Conservation (phyloP, 306 rosid species). For the Vicia faba region DNA sequence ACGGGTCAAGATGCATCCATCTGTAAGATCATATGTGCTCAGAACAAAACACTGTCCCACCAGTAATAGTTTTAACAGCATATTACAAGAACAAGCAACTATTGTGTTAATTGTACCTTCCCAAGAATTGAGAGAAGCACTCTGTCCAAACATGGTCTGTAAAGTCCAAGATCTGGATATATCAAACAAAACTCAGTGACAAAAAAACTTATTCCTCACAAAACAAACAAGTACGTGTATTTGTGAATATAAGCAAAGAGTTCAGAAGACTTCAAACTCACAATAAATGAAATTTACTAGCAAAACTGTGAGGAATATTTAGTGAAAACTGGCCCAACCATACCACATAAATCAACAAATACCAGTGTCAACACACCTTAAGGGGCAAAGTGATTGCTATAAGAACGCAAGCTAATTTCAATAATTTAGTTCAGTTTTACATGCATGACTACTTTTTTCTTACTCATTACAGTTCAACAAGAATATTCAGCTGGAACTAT, state of each 20-base stretch:
- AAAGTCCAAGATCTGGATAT: constrained; percentile 71
- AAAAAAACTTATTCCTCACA: constrained; percentile 27
- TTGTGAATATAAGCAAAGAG: constrained; percentile 12
- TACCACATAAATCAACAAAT: constrained; percentile 24
- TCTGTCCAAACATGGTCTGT: constrained; percentile 97
- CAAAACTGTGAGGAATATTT: constrained; percentile 15
- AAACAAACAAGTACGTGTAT: constrained; percentile 18
- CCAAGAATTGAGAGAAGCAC: constrained; percentile 74
- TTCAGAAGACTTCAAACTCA: constrained; percentile 25
- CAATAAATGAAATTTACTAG: constrained; percentile 18
- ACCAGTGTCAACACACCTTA: constrained; percentile 19
- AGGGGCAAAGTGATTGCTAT: neutral
- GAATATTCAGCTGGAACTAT: constrained; percentile 10
- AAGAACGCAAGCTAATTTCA: constrained; percentile 24
- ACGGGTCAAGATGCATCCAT: constrained; percentile 98
- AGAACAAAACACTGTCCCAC: constrained; percentile 29
- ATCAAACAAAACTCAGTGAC: constrained; percentile 31
- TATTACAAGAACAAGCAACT: constrained; percentile 22
- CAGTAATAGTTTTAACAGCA: constrained; percentile 17
- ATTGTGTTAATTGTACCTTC: constrained; percentile 59
- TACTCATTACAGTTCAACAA: constrained; percentile 7
- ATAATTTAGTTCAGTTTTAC: constrained; percentile 24
- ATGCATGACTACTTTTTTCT: constrained; percentile 24
- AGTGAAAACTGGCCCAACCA: constrained; percentile 25
- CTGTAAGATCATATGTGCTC: constrained; percentile 54